Conservation (phyloP, 2,329 filamentous ascomycete genomes). For the Pleomassaria siparia region DNA sequence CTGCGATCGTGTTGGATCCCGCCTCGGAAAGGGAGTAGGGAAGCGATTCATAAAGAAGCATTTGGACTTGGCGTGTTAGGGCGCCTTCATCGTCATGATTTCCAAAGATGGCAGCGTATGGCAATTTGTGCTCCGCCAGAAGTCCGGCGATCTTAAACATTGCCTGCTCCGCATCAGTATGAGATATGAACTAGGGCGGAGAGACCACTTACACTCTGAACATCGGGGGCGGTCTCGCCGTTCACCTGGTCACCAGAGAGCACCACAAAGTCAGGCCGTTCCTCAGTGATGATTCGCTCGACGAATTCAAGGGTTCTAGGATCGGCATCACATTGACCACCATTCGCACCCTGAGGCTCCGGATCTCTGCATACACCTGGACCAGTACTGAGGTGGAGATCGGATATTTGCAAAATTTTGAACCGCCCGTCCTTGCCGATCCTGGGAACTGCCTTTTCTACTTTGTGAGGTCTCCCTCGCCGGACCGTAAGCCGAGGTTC, state of each 20-base stretch:
- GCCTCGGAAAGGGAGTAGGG: slow-evolving; percentile 87
- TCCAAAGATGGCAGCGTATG: slow-evolving; percentile 91
- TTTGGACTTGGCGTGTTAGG: slow-evolving; percentile 74
- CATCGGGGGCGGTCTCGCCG: slow-evolving; percentile 87
- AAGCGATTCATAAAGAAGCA: slow-evolving; percentile 81
- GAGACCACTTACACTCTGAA: slow-evolving; percentile 69
- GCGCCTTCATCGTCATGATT: slow-evolving; percentile 96
- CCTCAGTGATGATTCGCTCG: slow-evolving; percentile 78
- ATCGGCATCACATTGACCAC: slow-evolving; percentile 85
- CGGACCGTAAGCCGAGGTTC: slow-evolving; percentile 77
- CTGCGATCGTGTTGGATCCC: slow-evolving; percentile 81
- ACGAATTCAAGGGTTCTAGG: slow-evolving; percentile 90
- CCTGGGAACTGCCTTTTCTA: slow-evolving; percentile 70
- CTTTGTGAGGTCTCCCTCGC: slow-evolving; percentile 65
- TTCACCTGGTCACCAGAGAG: slow-evolving; percentile 95
- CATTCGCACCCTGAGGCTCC: slow-evolving; percentile 71
- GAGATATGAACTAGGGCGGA: slow-evolving; percentile 9
- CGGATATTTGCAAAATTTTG: slow-evolving; percentile 96
- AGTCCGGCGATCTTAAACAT: slow-evolving; percentile 91
- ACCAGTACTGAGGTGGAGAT: slow-evolving; percentile 90
- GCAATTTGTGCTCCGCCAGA: slow-evolving; percentile 83
- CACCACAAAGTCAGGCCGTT: slow-evolving; percentile 90
- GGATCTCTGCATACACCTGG: slow-evolving; percentile 82
- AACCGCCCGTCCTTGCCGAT: slow-evolving; percentile 90
- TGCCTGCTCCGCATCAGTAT: slow-evolving; percentile 58